Conservation (phyloP, 768 basidiomycete genomes). For the Leucosporidium scottii region DNA sequence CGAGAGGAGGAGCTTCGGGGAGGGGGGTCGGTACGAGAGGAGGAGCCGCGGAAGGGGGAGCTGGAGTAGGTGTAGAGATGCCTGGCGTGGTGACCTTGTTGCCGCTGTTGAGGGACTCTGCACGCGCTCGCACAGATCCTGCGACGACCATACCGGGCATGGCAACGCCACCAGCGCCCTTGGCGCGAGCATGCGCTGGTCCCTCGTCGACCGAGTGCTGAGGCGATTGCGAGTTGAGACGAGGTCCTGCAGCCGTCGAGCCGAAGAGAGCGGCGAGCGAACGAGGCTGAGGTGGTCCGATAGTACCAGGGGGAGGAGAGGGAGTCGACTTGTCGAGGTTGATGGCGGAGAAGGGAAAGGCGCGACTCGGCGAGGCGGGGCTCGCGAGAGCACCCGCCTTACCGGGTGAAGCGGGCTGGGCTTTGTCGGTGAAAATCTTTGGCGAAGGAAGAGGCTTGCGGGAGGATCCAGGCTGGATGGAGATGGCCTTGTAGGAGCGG, state of each 20-base stretch:
- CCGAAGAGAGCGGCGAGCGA: constrained; percentile 16
- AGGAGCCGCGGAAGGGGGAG: no score
- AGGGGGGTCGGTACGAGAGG: no score
- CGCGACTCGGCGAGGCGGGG: not conserved
- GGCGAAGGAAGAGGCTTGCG: not conserved
- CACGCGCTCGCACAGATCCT: not conserved
- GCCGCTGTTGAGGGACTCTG: not conserved
- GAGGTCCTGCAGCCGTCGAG: constrained; percentile 17
- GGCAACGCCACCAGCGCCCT: not conserved
- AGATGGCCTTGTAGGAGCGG: not conserved
- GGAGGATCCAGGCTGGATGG: not conserved
- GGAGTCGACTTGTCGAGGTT: not conserved
- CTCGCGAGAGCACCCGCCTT: not conserved
- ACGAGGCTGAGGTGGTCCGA: not conserved
- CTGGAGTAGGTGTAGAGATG: no score
- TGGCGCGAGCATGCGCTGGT: constrained; percentile 5
- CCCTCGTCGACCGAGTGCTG: not conserved
- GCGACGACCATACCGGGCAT: constrained; percentile 13
- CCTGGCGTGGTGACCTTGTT: no score
- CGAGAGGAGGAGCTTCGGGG: not conserved
- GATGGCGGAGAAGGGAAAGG: not conserved
- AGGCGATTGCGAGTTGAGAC: constrained; percentile 4
- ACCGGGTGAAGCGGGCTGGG: not conserved
- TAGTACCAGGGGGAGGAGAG: not conserved
- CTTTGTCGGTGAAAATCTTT: not conserved